A percentile compares a stretch with the other conserved stretches of the same genome.
These are phyloP conservation scores for Medicago lupulina DNA, from an alignment of 306 rosid species.

Conservation along the genomic window DNA sequence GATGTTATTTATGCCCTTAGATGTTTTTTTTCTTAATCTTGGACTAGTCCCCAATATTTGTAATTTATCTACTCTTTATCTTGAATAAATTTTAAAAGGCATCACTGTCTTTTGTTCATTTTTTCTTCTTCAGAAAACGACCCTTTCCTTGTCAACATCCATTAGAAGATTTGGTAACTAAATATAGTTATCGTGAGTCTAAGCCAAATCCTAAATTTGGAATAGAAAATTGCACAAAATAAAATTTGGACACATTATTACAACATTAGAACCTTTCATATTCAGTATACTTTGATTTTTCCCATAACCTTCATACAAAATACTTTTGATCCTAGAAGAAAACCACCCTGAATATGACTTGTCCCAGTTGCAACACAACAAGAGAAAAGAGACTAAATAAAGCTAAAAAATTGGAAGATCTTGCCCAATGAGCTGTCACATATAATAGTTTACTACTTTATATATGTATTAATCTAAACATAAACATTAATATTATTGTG, in stretches of 20 bases:
- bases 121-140: no score
- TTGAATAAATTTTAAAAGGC: no score
- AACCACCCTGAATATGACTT: constrained; percentile 26
- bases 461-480: not conserved
- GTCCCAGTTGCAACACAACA: constrained; percentile 10
- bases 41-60: no score
- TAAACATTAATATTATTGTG: not conserved
- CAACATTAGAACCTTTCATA: not conserved
- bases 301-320: not conserved
- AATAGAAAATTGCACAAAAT: not conserved
- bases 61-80: no score
- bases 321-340: not conserved
- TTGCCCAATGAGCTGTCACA: constrained; percentile 22
- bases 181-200: not conserved
- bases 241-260: not conserved
- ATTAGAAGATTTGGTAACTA: not conserved
- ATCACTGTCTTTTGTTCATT: no score
- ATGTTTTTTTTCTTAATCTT: no score
- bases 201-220: not conserved
- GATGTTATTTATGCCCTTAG: no score
- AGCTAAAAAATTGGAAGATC: not conserved
- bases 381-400: not conserved
- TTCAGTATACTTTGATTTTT: not conserved
- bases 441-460: not conserved
- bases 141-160: no score